phyloP scores from a whole-genome alignment of 2,329 filamentous ascomycete species.

The Chaetomium sp. region DNA sequence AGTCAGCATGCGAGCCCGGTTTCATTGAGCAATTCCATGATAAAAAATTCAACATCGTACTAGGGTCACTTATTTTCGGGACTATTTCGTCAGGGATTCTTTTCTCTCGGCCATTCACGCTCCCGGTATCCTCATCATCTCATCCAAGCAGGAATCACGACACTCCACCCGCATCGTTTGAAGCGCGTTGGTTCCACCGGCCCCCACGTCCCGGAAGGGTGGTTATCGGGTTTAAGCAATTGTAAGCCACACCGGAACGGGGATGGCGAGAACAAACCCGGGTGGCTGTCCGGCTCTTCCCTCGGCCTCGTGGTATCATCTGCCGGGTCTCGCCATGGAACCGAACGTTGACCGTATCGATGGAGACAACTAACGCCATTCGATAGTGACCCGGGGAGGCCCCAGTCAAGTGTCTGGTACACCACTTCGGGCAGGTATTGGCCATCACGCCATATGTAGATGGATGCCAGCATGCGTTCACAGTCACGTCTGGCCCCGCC shows the following conservation, averaged over 20 bases:
- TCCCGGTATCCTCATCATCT: constrained; percentile 12
- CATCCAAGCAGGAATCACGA: constrained; percentile 23
- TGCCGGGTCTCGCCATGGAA: neutral
- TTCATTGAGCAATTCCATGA: neutral
- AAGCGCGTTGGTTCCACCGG: neutral
- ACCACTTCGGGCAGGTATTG: constrained; percentile 16
- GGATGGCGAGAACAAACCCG: neutral
- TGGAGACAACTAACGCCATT: neutral
- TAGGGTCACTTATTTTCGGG: neutral
- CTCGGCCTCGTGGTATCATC: neutral
- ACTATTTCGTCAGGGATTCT: neutral
- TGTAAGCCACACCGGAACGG: neutral
- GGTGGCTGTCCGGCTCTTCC: neutral
- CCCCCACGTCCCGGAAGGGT: constrained; percentile 15
- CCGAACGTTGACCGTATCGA: neutral
- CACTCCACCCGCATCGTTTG: constrained; percentile 3
- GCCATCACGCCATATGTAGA: constrained; percentile 22
- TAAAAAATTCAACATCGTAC: neutral
- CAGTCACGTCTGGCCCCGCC: neutral
- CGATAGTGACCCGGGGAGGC: neutral
- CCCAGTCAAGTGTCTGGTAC: neutral
- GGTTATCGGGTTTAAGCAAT: constrained; percentile 14
- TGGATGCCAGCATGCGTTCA: constrained; percentile 5
- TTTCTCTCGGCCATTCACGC: neutral
- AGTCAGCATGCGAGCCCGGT: neutral